A percentile compares a stretch with the other conserved stretches of the same genome.
These are phyloP conservation scores for Pseudogymnoascus sp. DNA, from an alignment of 2,329 filamentous ascomycete species.

Conservation along the genomic window DNA sequence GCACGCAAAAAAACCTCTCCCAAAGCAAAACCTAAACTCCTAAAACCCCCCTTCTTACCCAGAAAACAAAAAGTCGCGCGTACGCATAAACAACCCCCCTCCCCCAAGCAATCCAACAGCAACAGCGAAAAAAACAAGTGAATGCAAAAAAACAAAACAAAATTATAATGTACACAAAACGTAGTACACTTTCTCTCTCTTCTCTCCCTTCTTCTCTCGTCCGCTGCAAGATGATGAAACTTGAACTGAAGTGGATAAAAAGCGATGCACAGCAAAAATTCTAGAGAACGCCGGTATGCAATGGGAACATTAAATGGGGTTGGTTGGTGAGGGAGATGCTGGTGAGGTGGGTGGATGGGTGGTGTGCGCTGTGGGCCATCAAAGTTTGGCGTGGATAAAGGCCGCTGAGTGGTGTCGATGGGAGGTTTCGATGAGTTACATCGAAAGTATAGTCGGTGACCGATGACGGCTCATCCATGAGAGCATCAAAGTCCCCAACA, in stretches of 20 bases:
- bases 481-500: not conserved
- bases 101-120: not conserved
- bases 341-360: not conserved
- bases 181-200: not conserved
- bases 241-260: not conserved
- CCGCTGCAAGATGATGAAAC: not conserved
- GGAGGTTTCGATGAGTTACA: not conserved
- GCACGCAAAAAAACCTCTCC: not conserved
- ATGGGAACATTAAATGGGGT: not conserved
- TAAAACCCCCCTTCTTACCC: not conserved
- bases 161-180: conserved; percentile 2
- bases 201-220: not conserved
- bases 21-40: not conserved
- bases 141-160: not conserved
- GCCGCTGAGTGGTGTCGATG: not conserved
- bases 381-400: not conserved
- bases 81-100: not conserved
- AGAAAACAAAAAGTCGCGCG: not conserved
- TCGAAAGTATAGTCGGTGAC: not conserved
- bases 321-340: not conserved
- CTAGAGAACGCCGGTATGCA: conserved; percentile 4
- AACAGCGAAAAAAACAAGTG: not conserved
- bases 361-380: not conserved
- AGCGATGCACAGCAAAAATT: not conserved
- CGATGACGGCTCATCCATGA: not conserved